Percentiles rank a stretch among this genome's conserved stretches.
Conservation (phyloP, 805 yeast genomes). For the Kregervanrija delftensis region DNA sequence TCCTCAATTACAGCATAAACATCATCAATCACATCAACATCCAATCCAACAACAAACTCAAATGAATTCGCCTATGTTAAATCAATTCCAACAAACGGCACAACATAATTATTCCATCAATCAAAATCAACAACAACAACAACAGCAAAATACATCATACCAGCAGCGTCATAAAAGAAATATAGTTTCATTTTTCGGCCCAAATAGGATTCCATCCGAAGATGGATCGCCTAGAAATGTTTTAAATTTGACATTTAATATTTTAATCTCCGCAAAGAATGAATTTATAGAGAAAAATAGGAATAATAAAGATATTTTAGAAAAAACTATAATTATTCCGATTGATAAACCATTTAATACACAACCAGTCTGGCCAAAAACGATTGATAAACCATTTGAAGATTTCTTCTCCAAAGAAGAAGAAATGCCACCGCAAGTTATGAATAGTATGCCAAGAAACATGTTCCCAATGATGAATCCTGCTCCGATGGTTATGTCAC, state of each 20-base stretch:
- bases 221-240: constrained; percentile 15
- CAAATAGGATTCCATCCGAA: constrained; percentile 15
- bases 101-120: not conserved
- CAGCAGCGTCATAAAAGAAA: constrained; percentile 3
- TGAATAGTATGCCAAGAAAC: not conserved
- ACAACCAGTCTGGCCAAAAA: constrained; percentile 71
- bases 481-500: constrained; percentile 11
- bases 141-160: not conserved
- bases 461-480: constrained; percentile 7
- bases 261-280: constrained; percentile 41
- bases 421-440: constrained; percentile 20
- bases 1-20: constrained; percentile 3
- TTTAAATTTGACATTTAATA: constrained; percentile 41
- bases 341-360: constrained; percentile 64
- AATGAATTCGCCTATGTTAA: too few relatives aligned
- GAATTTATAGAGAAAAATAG: constrained; percentile 19
- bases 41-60: not conserved
- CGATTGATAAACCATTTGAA: constrained; percentile 43
- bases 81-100: too few relatives aligned
- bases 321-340: constrained; percentile 27
- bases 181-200: constrained; percentile 31
- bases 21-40: not conserved
- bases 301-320: constrained; percentile 18
- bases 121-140: constrained; percentile 5
- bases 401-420: constrained; percentile 39